These are phyloP conservation scores for Pseudopyrenochaeta lycopersici DNA, from an alignment of 2,329 filamentous ascomycete genomes.

Conservation along the genomic window DNA sequence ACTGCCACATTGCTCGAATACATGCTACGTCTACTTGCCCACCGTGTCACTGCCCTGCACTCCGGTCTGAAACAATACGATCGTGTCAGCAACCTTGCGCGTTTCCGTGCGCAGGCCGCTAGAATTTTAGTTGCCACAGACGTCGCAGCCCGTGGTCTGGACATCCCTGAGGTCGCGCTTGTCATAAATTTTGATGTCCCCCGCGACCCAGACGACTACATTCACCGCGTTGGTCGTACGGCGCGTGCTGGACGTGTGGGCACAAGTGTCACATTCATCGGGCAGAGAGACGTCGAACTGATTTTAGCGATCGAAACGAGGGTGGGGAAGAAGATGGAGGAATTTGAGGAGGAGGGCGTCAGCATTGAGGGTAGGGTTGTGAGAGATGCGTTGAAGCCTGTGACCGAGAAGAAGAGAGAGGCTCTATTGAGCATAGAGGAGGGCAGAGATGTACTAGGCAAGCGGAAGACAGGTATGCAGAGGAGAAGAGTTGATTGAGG, in stretches of 20 bases:
- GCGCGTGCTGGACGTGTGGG: constrained; percentile 88
- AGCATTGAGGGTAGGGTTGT: constrained; percentile 92
- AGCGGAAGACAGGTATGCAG: constrained; percentile 62
- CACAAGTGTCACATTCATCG: constrained; percentile 85
- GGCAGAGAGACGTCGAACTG: constrained; percentile 90
- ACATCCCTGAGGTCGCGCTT: constrained; percentile 89
- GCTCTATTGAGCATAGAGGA: constrained; percentile 92
- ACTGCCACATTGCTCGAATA: constrained; percentile 92
- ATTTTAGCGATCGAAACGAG: constrained; percentile 89
- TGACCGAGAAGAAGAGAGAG: constrained; percentile 95
- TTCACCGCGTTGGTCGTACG: constrained; percentile 94
- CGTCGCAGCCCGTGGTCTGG: constrained; percentile 90
- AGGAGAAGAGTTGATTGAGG: constrained; percentile 27
- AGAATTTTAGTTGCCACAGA: constrained; percentile 94
- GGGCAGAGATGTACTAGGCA: constrained; percentile 89
- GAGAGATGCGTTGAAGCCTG: constrained; percentile 83
- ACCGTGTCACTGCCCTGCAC: constrained; percentile 91
- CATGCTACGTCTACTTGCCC: constrained; percentile 82
- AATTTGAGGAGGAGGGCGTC: constrained; percentile 88
- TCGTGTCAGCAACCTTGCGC: constrained; percentile 84
- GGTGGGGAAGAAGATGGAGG: constrained; percentile 80
- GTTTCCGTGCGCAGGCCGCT: constrained; percentile 89
- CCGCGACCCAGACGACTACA: constrained; percentile 95
- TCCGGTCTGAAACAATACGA: constrained; percentile 86
- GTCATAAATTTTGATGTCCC: constrained; percentile 97